Conservation (phyloP, 129 eudicot genomes). For the Oenanthe sinensis region DNA sequence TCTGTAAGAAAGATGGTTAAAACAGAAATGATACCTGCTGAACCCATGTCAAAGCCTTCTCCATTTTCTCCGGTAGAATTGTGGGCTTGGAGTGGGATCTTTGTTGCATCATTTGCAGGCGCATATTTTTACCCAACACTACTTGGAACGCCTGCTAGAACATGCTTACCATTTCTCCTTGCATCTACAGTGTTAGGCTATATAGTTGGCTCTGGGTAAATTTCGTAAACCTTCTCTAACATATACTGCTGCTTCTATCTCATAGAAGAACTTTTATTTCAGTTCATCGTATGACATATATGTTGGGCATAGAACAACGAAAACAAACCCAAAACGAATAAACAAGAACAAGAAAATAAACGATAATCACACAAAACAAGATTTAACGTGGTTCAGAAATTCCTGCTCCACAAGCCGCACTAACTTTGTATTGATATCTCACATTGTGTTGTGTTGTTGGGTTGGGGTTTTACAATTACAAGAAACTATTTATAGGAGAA, state of each 20-base stretch:
- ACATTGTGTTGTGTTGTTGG: no score
- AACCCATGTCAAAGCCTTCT: slow-evolving; percentile 94
- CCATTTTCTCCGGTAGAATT: slow-evolving; percentile 65
- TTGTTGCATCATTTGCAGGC: slow-evolving; percentile 50
- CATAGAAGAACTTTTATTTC: not conserved
- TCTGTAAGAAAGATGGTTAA: slow-evolving; percentile 90
- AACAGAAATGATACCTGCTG: slow-evolving; percentile 93
- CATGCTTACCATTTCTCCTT: slow-evolving; percentile 88
- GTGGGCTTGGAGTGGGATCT: slow-evolving; percentile 70
- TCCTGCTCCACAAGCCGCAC: no score
- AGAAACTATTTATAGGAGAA: no score
- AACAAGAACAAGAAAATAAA: no score
- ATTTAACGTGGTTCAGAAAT: no score
- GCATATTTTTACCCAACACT: slow-evolving; percentile 68
- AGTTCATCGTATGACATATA: not conserved
- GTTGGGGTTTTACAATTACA: no score
- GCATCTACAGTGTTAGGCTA: slow-evolving; percentile 96
- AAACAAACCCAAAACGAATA: no score
- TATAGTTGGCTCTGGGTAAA: slow-evolving; percentile 87
- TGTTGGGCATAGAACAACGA: no score
- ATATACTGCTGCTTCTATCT: slow-evolving; percentile 6
- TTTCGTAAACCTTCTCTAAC: slow-evolving; percentile 16
- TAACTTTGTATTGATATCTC: no score
- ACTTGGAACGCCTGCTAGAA: slow-evolving; percentile 81
- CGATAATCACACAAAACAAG: no score